Evolutionary conservation across 345 rosid species (phyloP).

Genomic region (Moringa oleifera): DNA sequence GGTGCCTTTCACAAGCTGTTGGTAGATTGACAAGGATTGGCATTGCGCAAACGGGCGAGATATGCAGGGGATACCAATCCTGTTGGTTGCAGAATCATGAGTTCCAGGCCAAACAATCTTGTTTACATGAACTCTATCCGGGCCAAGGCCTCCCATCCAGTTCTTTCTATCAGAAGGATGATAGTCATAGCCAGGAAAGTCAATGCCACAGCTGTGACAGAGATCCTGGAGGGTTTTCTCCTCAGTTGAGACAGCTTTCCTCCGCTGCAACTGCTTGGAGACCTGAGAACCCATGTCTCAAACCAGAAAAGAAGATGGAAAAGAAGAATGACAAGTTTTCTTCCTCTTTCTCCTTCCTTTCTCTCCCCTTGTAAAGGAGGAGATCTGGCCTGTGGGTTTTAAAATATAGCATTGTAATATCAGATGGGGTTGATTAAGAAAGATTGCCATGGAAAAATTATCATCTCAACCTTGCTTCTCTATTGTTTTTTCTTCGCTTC

Average conservation of each 20-base stretch:
- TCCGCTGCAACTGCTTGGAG: conserved; percentile 51
- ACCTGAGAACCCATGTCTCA: conserved; percentile 57
- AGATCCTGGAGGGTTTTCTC: conserved; percentile 53
- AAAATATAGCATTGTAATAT: conserved; percentile 12
- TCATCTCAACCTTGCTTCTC: background rate
- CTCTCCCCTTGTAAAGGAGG: background rate
- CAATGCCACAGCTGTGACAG: conserved; percentile 28
- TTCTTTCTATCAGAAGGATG: conserved; percentile 52
- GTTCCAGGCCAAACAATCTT: conserved; percentile 97
- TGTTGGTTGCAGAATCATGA: conserved; percentile 88
- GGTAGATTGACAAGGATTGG: conserved; percentile 64
- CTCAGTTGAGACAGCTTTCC: conserved; percentile 48
- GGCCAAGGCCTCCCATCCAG: conserved; percentile 69
- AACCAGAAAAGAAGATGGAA: background rate
- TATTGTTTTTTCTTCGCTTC: background rate
- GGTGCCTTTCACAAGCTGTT: conserved; percentile 65
- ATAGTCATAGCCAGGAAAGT: conserved; percentile 65
- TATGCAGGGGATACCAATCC: conserved; percentile 59
- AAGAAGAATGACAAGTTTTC: background rate
- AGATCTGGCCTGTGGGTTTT: conserved; percentile 3
- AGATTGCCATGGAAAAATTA: background rate
- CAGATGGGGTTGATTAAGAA: background rate
- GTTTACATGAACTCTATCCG: conserved; percentile 53
- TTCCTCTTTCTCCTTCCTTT: background rate
- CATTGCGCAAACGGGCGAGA: conserved; percentile 93